Conservation (phyloP, 306 rosid species). For the Dryas drummondii region DNA sequence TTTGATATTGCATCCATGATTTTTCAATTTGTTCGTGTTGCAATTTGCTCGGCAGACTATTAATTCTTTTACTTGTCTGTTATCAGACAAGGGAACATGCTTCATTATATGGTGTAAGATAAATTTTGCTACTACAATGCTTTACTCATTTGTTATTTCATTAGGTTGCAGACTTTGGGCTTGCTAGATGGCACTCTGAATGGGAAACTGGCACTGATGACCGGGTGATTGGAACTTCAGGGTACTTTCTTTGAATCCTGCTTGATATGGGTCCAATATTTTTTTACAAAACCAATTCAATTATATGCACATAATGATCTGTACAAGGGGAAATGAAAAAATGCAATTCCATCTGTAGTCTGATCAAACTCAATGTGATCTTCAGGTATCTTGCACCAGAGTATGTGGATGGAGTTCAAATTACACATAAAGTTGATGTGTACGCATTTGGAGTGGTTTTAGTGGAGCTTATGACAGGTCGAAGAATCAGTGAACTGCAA, state of each 20-base stretch:
- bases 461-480: slow-evolving; percentile 72
- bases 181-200: slow-evolving; percentile 88
- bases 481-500: slow-evolving; percentile 61
- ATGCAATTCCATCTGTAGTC: neutral
- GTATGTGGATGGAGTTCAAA: slow-evolving; percentile 64
- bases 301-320: neutral
- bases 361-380: slow-evolving; percentile 29
- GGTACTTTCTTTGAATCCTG: slow-evolving; percentile 41
- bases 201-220: slow-evolving; percentile 61
- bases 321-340: no score
- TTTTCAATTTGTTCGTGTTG: neutral
- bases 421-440: slow-evolving; percentile 80
- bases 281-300: neutral
- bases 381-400: slow-evolving; percentile 93
- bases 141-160: slow-evolving; percentile 20
- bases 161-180: slow-evolving; percentile 93
- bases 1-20: neutral
- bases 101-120: neutral
- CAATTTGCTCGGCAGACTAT: neutral
- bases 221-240: slow-evolving; percentile 65
- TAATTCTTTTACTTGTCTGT: neutral
- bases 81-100: neutral
- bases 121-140: neutral
- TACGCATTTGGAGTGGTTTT: slow-evolving; percentile 87
- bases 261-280: neutral